phyloP scores from a whole-genome alignment of 2,329 filamentous ascomycete species.

The Metarhizium brunneum region DNA sequence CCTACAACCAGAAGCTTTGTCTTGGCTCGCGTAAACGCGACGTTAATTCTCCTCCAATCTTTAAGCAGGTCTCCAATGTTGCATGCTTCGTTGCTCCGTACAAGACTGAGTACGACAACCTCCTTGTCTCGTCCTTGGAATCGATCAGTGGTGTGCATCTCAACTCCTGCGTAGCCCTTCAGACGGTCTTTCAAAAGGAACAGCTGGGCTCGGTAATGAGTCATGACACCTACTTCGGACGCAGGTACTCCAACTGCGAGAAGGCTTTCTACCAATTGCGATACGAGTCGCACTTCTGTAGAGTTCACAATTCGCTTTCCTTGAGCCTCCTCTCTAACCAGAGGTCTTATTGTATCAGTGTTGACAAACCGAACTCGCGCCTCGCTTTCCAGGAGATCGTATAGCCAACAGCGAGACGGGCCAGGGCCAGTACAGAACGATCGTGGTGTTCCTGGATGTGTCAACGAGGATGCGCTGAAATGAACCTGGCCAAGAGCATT shows the following conservation, averaged over 20 bases:
- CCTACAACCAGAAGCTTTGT: constrained; percentile 87
- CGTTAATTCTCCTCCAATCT: constrained; percentile 90
- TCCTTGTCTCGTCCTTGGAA: constrained; percentile 97
- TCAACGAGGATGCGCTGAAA: constrained; percentile 39
- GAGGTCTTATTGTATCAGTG: constrained; percentile 63
- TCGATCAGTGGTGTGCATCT: constrained; percentile 94
- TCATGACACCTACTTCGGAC: constrained; percentile 83
- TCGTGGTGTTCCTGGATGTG: constrained; percentile 29
- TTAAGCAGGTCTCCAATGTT: constrained; percentile 84
- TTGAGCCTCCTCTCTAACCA: constrained; percentile 60
- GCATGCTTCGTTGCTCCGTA: constrained; percentile 73
- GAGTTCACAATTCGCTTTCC: constrained; percentile 85
- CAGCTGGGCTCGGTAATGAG: constrained; percentile 90
- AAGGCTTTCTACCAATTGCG: constrained; percentile 72
- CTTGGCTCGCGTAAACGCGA: constrained; percentile 86
- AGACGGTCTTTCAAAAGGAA: constrained; percentile 70
- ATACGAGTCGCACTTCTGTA: constrained; percentile 67
- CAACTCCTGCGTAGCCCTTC: constrained; percentile 53
- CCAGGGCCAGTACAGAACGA: constrained; percentile 46
- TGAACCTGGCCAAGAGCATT: constrained; percentile 50
- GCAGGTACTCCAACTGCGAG: constrained; percentile 66
- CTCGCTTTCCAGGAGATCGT: constrained; percentile 57
- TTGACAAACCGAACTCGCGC: constrained; percentile 81
- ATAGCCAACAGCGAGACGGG: constrained; percentile 62
- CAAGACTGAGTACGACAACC: constrained; percentile 76